These are phyloP conservation scores for Atkinsonella hypoxylon DNA, from an alignment of 2,329 filamentous ascomycete genomes.

Conservation along the genomic window DNA sequence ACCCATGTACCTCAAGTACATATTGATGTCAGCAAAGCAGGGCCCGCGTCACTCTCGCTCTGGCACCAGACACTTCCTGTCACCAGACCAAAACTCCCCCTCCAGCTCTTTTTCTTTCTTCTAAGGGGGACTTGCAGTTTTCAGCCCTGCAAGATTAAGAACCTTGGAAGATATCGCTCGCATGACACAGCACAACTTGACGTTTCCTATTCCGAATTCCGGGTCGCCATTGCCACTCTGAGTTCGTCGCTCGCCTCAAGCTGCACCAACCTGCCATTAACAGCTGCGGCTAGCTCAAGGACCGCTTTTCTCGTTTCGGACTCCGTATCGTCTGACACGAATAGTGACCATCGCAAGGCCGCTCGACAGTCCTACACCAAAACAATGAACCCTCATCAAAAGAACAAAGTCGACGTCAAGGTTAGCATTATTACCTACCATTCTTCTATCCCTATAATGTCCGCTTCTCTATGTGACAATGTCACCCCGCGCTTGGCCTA, in stretches of 20 bases:
- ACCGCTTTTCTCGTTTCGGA: not conserved
- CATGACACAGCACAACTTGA: not conserved
- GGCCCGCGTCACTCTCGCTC: too few species aligned
- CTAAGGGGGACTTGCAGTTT: too few species aligned
- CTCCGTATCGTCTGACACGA: not conserved
- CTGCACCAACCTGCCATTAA: not conserved
- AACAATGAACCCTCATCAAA: conserved; percentile 88
- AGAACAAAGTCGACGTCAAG: conserved; percentile 96
- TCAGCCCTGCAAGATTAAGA: not conserved
- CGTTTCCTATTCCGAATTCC: not conserved
- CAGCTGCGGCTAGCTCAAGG: not conserved
- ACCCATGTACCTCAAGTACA: too few species aligned
- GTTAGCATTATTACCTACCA: conserved; percentile 45
- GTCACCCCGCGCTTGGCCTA: not conserved
- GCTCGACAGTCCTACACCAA: not conserved
- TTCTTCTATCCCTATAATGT: not conserved
- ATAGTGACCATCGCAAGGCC: not conserved
- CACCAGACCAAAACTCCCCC: too few species aligned
- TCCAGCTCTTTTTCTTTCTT: too few species aligned
- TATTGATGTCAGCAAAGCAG: too few species aligned
- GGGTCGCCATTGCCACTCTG: not conserved
- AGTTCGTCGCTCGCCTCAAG: not conserved
- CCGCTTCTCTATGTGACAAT: not conserved
- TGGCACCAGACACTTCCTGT: too few species aligned
- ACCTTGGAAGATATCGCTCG: not conserved